These are phyloP conservation scores for Euphorbia peplus DNA, from an alignment of 345 rosid species.

Conservation along the genomic window DNA sequence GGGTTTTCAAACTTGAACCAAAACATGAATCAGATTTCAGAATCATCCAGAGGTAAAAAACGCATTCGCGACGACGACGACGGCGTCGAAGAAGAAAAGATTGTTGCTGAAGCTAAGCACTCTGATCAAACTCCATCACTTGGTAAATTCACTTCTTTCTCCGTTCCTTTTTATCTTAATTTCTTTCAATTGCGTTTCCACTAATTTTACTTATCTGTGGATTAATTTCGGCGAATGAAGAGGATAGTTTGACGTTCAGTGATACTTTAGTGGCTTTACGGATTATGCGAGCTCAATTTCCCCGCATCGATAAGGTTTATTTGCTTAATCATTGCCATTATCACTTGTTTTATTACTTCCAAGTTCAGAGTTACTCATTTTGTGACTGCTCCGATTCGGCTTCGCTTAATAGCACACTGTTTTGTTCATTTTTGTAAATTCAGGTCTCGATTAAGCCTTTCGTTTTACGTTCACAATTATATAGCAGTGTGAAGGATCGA, in stretches of 20 bases:
- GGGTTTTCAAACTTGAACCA: not conserved
- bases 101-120: slow-evolving; percentile 26
- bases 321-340: not conserved
- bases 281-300: slow-evolving; percentile 93
- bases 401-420: slow-evolving; percentile 1
- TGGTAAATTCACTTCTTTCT: not conserved
- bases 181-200: not conserved
- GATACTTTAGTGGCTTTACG: slow-evolving; percentile 82
- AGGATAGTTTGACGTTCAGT: slow-evolving; percentile 66
- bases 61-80: slow-evolving; percentile 10
- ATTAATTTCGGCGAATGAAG: slow-evolving; percentile 30
- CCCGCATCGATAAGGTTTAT: slow-evolving; percentile 64
- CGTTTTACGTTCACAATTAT: slow-evolving; percentile 75
- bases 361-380: not conserved
- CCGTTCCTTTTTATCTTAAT: not conserved
- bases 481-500: slow-evolving; percentile 79
- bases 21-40: slow-evolving; percentile 2
- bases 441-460: slow-evolving; percentile 75
- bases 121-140: slow-evolving; percentile 25
- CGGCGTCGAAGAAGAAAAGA: slow-evolving; percentile 15
- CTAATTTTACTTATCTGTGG: not conserved
- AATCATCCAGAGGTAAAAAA: slow-evolving; percentile 7
- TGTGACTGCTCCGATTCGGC: not conserved
- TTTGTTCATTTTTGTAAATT: not conserved
- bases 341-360: not conserved